Evolutionary conservation across 805 yeast genomes (phyloP), one percentile per base, ranked within the genome.

Genomic region (Blastobotrys terrestris): DNA sequence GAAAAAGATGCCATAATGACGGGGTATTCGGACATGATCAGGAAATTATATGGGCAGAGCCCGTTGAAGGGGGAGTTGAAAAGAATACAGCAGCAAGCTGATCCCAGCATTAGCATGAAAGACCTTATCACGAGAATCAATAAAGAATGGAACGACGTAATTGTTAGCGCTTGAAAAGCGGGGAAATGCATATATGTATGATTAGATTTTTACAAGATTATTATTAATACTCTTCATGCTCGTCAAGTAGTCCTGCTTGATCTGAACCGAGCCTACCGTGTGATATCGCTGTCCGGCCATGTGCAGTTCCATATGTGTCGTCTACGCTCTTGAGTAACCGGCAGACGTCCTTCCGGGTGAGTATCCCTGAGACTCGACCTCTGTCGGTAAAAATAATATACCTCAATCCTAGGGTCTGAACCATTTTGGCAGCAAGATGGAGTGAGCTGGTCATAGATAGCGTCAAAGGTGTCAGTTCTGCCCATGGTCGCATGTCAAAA

Each of bases 321-420:
- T 22, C 46, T 2, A 41, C 42, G 7, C 44, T 15, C 13, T 31
- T 18, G 19, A 47, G 6, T 19, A 47, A 31, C 16, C 44, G 43
- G 43, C 49, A 67, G 3, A 66, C 39, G 50, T 72, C 76, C 20
- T 61, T 63, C 48, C 67, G 62, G 15, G 74, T 69, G 18, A 75
- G 53, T 6, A 73, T 39, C 2, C 79, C 78, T 47, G 59, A 58
- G 18, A 74, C 57, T 21, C 54, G 48, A 46, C 72, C 63, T 22
- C 46, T 51, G 55, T 60, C 31, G 47, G 68, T 56, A 46, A 63
- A 54, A 64, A 72, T 47, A 64, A 71, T 53, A 64, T 65, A 51
- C 59, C 63, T 43, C 14, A 73, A 53, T 4, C 75, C 75, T 58
- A 76, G 56, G 47, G 67, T 67, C 53, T 71, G 70, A 49, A 76